Base-by-base conservation (phyloP, 192 early-diverging fungal genomes). In the Dissophora globulifera region DNA sequence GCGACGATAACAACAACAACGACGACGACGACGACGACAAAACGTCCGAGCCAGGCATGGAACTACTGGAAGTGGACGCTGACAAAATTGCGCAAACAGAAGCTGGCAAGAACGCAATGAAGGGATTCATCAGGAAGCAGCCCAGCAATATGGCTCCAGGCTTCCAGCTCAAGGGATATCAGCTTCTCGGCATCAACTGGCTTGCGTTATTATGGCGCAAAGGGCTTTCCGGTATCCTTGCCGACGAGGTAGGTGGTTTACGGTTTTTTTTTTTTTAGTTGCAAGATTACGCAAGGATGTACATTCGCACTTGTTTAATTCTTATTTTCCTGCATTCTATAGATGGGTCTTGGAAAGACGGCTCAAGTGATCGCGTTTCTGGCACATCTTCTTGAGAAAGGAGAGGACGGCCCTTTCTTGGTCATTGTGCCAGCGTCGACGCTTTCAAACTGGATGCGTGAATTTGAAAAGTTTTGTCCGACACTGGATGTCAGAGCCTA, bases 321-420 rank as follows among this genome's bases (percentile, higher is more conserved):
- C n/a, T 52, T 10, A 31, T 17, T 47, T 25, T 16, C n/a, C n/a
- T n/a, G n/a, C n/a, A n/a, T n/a, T n/a, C n/a, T n/a, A n/a, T 67
- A 89, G 84, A 96, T 97, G 94, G 94, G 95, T 26, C 87, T 97
- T 20, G 95, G 95, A 20, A 97, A 97, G 79, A 97, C 94, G 16
- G 92, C 92, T 20, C 94, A 97, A 52, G 91, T 95, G 9, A 95
- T 97, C 69, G 72, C 87, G 26, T 95, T 95, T 58, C 50, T 97
- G 30, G 91, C 79, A 8, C 74, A 83, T 10, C 62, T 93, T 4
- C 70, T 72, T 20, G 81, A 82, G 27, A 80, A 83, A 40, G 79
- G 86, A 3, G 57, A 83, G 1, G 54, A 74, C 1, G 89, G 91
- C 0, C 93, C 93, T 6, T 91, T 91, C 68, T 59, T 97, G 27